Conservation (phyloP, 805 yeast species). For the Ogataea nitratoaversa region DNA sequence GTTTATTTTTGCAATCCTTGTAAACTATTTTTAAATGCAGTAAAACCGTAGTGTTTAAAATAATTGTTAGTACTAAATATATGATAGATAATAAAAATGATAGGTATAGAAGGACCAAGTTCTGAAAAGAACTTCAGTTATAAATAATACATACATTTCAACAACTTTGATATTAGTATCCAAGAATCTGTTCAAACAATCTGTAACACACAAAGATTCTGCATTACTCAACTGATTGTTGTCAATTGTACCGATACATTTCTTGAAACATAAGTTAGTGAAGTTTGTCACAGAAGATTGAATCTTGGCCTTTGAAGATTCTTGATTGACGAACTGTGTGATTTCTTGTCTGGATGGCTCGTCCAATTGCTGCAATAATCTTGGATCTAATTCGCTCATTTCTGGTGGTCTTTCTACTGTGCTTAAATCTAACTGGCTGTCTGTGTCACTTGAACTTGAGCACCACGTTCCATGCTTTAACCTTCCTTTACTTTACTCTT, state of each 20-base stretch:
- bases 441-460: too few species aligned
- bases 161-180: slow-evolving; percentile 87
- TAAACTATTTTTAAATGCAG: slow-evolving; percentile 6
- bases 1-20: slow-evolving; percentile 16
- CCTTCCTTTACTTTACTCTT: too few species aligned
- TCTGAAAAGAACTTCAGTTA: background rate
- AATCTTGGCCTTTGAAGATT: slow-evolving; percentile 81
- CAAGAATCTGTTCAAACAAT: slow-evolving; percentile 81
- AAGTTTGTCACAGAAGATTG: slow-evolving; percentile 83
- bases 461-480: too few species aligned
- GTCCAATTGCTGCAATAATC: slow-evolving; percentile 40
- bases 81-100: too few species aligned
- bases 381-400: slow-evolving; percentile 27
- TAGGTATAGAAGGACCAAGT: background rate
- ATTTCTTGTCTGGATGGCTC: slow-evolving; percentile 72
- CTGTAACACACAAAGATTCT: slow-evolving; percentile 71
- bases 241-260: slow-evolving; percentile 57
- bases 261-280: slow-evolving; percentile 87
- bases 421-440: too few species aligned
- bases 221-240: slow-evolving; percentile 44
- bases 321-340: slow-evolving; percentile 70
- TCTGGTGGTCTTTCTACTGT: too few species aligned
- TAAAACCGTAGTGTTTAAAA: slow-evolving; percentile 8
- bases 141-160: slow-evolving; percentile 36
- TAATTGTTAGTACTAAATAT: too few species aligned